A percentile compares a stretch with the other conserved stretches of the same genome.
Evolutionary conservation across 2,329 filamentous ascomycete species (phyloP).

Genomic region (Cladosporium austrohemisphaericum): DNA sequence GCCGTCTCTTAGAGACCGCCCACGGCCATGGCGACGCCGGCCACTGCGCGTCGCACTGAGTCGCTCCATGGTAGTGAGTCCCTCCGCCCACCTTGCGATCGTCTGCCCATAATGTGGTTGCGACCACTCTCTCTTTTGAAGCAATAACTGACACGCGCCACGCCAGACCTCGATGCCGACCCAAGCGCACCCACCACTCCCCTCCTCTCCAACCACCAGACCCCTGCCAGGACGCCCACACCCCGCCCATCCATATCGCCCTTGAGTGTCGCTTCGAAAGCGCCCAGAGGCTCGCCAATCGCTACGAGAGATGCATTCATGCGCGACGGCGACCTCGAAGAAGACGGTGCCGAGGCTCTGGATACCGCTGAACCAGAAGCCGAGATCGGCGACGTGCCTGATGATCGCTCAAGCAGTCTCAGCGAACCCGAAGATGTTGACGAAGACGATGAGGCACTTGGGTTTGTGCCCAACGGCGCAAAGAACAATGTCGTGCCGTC

Average conservation of each 20-base stretch:
- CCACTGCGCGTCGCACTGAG: constrained; percentile 26
- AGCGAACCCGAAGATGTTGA: constrained; percentile 86
- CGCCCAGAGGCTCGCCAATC: constrained; percentile 26
- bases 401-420: constrained; percentile 74
- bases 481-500: neutral
- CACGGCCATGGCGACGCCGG: constrained; percentile 24
- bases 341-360: constrained; percentile 4
- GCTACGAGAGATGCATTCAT: constrained; percentile 19
- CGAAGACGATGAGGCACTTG: constrained; percentile 24
- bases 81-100: neutral
- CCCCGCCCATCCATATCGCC: constrained; percentile 34
- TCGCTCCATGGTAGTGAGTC: constrained; percentile 21
- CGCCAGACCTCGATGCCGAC: constrained; percentile 17
- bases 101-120: neutral
- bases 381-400: constrained; percentile 25
- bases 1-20: neutral
- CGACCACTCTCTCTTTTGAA: neutral
- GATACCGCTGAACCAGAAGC: constrained; percentile 16
- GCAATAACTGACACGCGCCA: constrained; percentile 3
- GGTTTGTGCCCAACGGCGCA: constrained; percentile 9
- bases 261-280: constrained; percentile 29
- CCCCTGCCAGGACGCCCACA: constrained; percentile 18
- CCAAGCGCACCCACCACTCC: constrained; percentile 3
- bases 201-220: constrained; percentile 11
- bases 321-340: constrained; percentile 3